These are phyloP conservation scores for Xerocomellus amylosporus DNA, from an alignment of 768 basidiomycete species.

Conservation along the genomic window DNA sequence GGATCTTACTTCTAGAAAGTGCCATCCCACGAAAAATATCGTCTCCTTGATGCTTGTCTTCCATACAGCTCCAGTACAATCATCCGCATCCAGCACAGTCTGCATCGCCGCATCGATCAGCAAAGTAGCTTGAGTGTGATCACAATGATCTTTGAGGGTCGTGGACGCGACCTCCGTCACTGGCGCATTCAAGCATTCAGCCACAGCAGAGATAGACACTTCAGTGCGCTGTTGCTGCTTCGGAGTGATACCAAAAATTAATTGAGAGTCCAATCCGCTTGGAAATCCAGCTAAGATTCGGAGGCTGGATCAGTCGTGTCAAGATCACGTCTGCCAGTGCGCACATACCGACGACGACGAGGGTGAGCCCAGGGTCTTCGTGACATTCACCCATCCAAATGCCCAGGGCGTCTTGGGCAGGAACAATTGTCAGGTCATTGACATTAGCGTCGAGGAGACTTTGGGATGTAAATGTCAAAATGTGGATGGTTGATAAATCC, in stretches of 20 bases:
- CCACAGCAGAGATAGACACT: background rate
- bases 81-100: background rate
- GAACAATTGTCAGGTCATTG: background rate
- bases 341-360: background rate
- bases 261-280: background rate
- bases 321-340: background rate
- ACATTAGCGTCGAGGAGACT: background rate
- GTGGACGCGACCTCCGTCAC: background rate
- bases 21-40: background rate
- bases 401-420: background rate
- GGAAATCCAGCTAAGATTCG: background rate
- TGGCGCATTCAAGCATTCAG: background rate
- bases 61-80: background rate
- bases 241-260: background rate
- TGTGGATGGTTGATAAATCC: background rate
- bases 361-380: background rate
- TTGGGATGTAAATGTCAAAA: background rate
- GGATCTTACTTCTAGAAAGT: background rate
- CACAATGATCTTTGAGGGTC: background rate
- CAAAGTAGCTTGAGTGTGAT: background rate
- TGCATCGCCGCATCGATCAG: constrained; percentile 1
- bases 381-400: constrained; percentile 1
- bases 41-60: background rate
- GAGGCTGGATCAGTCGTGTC: background rate
- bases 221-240: background rate